Percentiles rank a stretch among this genome's conserved stretches.
Conservation (phyloP, 2,329 filamentous ascomycete species). For the Fusarium sp. region DNA sequence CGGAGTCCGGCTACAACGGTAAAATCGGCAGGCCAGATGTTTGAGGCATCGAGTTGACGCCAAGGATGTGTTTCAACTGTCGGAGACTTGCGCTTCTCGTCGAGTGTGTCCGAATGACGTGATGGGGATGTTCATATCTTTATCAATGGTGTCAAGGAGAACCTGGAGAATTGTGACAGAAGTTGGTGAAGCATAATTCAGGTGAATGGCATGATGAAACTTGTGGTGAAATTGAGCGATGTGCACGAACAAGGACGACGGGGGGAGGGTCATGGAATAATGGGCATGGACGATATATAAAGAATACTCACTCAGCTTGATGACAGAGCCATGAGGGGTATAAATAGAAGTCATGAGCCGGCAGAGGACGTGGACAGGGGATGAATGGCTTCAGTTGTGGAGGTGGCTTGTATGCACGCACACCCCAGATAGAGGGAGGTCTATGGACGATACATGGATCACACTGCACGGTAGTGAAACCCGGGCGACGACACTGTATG, state of each 20-base stretch:
- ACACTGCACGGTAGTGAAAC: conserved; percentile 10
- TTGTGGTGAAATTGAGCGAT: neutral
- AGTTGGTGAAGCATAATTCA: neutral
- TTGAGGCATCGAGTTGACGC: neutral
- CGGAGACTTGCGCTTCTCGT: neutral
- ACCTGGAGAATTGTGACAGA: neutral
- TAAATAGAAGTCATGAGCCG: conserved; percentile 2
- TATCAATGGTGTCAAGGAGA: neutral
- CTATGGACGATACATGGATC: neutral
- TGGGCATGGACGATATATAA: neutral
- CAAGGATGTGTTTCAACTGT: neutral
- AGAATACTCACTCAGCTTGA: neutral
- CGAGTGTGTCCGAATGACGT: neutral
- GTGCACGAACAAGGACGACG: neutral
- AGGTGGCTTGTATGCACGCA: neutral
- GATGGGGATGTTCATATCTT: neutral
- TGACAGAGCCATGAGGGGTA: neutral
- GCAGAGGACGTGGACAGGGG: neutral
- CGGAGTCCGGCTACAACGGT: neutral
- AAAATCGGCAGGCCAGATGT: neutral
- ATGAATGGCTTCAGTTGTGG: neutral
- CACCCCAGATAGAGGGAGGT: neutral
- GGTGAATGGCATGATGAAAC: conserved; percentile 11
- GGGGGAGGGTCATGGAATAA: neutral
- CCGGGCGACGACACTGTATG: conserved; percentile 10